Evolutionary conservation across 352 stramenopile species (phyloP), one percentile per base, ranked within the genome.

Genomic region (Phytopythium delawarense): DNA sequence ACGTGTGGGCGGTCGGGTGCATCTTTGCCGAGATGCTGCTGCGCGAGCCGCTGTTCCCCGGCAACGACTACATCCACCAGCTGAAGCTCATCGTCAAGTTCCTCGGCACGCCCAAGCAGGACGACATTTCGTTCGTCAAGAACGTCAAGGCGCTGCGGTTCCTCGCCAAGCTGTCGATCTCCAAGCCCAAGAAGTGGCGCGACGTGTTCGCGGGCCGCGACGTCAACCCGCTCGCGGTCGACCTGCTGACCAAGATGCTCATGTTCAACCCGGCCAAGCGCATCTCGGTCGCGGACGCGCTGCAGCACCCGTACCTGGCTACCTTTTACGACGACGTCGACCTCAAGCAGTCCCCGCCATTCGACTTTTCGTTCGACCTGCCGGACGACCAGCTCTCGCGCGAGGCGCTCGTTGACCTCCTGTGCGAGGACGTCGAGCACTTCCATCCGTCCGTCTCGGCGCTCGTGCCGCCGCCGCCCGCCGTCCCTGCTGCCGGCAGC

Each of bases 1-100:
- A 98, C 67, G 70, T 98, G 18, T 98, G 94, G 94, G 87, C 84
- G 57, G 94, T 98, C 21, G 97, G 97, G 20, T 99, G 97, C 69
- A 99, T 99, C 63, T 98, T 99, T 67, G 97, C 93, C 18, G 97
- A 99, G 78, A 93, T 99, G 65, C 84, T 99, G 20, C 67, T 90
- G 40, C 83, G 97, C 42, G 98, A 99, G 70, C 96, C 97, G 50
- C 86, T 98, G 37, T 99, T 99, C 65, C 94, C 81, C 4, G 84
- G 84, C 53, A 88, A 93, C 40, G 84, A 93, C 66, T 93, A 91
- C 68, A 84, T 92, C 45, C 79, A 93, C 63, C 84, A 93, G 57
- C 83, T 93, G 53, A 90, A 88, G 65, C 73, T 93, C 25, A 93
- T 93, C 48, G 87, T 85, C 67, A 85, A 84, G 62, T 88, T 81